Percentiles rank a stretch among this genome's conserved stretches.
These are phyloP conservation scores for Debaryomyces maramus DNA, from an alignment of 805 yeast genomes.

Conservation along the genomic window DNA sequence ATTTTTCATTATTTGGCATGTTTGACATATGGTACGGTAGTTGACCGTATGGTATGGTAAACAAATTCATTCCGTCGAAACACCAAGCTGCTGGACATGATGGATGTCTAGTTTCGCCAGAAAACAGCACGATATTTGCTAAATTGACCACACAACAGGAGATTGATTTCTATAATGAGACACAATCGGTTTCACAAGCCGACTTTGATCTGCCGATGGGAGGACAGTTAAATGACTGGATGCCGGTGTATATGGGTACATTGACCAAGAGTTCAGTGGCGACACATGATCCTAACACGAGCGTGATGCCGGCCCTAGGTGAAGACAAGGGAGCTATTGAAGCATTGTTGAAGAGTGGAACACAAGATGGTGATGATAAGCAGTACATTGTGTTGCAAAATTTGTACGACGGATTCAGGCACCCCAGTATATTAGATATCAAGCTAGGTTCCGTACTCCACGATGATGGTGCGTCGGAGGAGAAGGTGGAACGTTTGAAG, in stretches of 20 bases:
- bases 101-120: conserved; percentile 62
- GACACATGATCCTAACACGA: conserved; percentile 2
- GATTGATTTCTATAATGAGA: conserved; percentile 64
- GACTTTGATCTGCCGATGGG: conserved; percentile 29
- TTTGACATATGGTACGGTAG: too few species aligned
- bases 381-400: conserved; percentile 71
- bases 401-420: conserved; percentile 54
- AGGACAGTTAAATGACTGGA: conserved; percentile 49
- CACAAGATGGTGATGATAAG: conserved; percentile 8
- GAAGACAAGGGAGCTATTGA: conserved; percentile 11
- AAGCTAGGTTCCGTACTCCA: conserved; percentile 74
- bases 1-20: too few species aligned
- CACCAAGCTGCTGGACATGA: conserved; percentile 94
- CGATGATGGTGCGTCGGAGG: conserved; percentile 56
- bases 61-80: conserved; percentile 12
- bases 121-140: conserved; percentile 66
- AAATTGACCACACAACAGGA: conserved; percentile 69
- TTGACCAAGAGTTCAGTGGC: conserved; percentile 44
- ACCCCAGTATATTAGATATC: conserved; percentile 79
- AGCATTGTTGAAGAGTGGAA: neutral
- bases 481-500: conserved; percentile 60
- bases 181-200: conserved; percentile 18
- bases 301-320: conserved; percentile 4
- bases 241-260: conserved; percentile 65
- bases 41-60: neutral